Base-by-base conservation (phyloP, 2,329 filamentous ascomycete species). In the Gliomastix tumulicola region DNA sequence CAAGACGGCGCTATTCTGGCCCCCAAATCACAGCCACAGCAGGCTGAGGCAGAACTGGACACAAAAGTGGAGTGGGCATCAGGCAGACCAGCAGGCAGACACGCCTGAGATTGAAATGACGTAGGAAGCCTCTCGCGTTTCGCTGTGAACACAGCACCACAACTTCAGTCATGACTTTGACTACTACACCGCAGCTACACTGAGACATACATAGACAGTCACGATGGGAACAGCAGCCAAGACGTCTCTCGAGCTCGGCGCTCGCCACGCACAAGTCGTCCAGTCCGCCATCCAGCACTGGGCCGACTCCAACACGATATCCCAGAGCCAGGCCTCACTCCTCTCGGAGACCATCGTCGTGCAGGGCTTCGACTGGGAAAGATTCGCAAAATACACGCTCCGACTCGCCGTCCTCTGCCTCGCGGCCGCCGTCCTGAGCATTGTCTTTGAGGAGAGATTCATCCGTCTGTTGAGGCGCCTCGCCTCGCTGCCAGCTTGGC, bases 331-430 rank as follows among this genome's bases (percentile, higher is more conserved):
- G 21, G 38, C 38, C 17, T 21, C 33, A 8, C 27, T 21, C 20
- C 38, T 40, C 7, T 25, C 34, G n/a, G 28, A 35, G 15, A 36
- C 38, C 4, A 30, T 40, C 34, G 15, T n/a, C 3, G 21, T 36
- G 7, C 38, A 35, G 19, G 23, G 33, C 3, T 40, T 40, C 21
- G 38, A 40, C 22, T 40, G 38, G 38, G 28, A 36, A 18, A 40
- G 22, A 23, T 36, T 40, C 19, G 34, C 38, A 13, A 40, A 40
- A 18, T 40, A 40, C 30, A 19, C 38, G 13, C 20, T 40, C n/a
- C 38, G 38, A 15, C 34, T 40, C 10, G 38, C 38, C 7, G 30
- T 40, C 22, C 21, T 40, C 30, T 40, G 34, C 30, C 30, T 40
- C 12, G 27, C 28, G 9, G 31, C 33, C 34, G 33, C 38, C 21